Conservation (phyloP, 2,329 filamentous ascomycete genomes). For the Fusarium sp. region DNA sequence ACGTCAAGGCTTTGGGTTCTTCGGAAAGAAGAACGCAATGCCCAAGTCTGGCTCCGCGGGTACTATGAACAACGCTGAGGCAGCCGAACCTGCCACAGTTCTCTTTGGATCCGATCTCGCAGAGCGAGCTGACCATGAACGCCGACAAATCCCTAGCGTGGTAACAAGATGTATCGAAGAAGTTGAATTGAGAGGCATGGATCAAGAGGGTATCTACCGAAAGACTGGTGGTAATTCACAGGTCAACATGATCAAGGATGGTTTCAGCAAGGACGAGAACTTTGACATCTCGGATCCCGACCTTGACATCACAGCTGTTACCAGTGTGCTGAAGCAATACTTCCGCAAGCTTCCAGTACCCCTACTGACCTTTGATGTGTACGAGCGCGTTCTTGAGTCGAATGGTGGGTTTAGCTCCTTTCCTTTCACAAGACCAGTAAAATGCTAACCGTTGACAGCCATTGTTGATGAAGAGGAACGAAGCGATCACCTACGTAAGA, state of each 20-base stretch:
- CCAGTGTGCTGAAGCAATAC: constrained; percentile 95
- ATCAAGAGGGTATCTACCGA: constrained; percentile 96
- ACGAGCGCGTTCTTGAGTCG: constrained; percentile 88
- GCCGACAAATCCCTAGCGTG: constrained; percentile 87
- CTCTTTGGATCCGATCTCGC: constrained; percentile 92
- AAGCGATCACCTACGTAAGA: constrained; percentile 76
- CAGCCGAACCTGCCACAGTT: constrained; percentile 66
- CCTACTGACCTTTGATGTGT: constrained; percentile 91
- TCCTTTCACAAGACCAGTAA: neutral
- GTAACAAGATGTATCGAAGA: constrained; percentile 96
- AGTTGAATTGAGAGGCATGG: constrained; percentile 95
- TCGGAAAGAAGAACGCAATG: constrained; percentile 67
- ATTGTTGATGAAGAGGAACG: constrained; percentile 75
- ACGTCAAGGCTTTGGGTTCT: constrained; percentile 78
- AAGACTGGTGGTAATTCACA: constrained; percentile 95
- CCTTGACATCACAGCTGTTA: constrained; percentile 95
- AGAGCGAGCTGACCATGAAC: constrained; percentile 88
- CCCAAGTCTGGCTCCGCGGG: constrained; percentile 63
- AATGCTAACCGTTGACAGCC: constrained; percentile 58
- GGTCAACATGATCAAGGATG: constrained; percentile 89
- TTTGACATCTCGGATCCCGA: constrained; percentile 94
- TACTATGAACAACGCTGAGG: constrained; percentile 56
- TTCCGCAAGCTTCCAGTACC: constrained; percentile 93
- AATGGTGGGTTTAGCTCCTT: constrained; percentile 65
- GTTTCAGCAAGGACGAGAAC: constrained; percentile 87